These are phyloP conservation scores for Chytridiales sp. DNA, from an alignment of 371 early-diverging fungal species.

Conservation along the genomic window DNA sequence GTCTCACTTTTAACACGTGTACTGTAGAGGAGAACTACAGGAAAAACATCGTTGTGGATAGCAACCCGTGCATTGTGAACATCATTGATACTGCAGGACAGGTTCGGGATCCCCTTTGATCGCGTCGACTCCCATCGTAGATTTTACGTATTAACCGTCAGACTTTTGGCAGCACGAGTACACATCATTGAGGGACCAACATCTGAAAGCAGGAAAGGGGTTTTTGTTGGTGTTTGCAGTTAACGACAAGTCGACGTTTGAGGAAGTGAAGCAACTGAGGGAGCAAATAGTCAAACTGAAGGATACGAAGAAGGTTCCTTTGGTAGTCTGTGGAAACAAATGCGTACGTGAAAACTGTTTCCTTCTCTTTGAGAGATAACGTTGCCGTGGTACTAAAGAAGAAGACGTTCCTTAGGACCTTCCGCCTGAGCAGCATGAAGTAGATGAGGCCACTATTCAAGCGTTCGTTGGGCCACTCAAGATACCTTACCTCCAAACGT, in stretches of 20 bases:
- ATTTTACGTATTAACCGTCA: background rate
- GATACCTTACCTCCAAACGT: conserved; percentile 52
- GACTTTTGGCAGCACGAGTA: conserved; percentile 49
- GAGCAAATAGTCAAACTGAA: conserved; percentile 54
- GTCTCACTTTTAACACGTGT: background rate
- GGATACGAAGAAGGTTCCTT: conserved; percentile 53
- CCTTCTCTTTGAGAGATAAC: background rate
- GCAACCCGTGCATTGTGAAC: conserved; percentile 38
- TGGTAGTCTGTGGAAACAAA: conserved; percentile 58
- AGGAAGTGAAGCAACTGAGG: conserved; percentile 55
- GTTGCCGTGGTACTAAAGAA: background rate
- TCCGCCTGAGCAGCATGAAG: conserved; percentile 46
- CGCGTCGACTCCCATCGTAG: too few relatives aligned
- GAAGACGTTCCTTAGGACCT: conserved; percentile 40
- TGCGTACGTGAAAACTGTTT: conserved; percentile 41
- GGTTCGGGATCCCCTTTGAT: too few relatives aligned
- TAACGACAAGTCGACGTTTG: conserved; percentile 47
- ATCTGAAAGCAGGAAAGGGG: conserved; percentile 53
- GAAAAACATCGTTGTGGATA: conserved; percentile 52
- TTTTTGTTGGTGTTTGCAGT: conserved; percentile 59
- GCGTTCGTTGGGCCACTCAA: conserved; percentile 37
- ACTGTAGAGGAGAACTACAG: conserved; percentile 56
- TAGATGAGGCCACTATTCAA: conserved; percentile 31
- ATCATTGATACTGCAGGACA: conserved; percentile 61
- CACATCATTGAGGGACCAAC: conserved; percentile 54